Conservation (phyloP, 805 yeast genomes). For the Kazachstania africana region DNA sequence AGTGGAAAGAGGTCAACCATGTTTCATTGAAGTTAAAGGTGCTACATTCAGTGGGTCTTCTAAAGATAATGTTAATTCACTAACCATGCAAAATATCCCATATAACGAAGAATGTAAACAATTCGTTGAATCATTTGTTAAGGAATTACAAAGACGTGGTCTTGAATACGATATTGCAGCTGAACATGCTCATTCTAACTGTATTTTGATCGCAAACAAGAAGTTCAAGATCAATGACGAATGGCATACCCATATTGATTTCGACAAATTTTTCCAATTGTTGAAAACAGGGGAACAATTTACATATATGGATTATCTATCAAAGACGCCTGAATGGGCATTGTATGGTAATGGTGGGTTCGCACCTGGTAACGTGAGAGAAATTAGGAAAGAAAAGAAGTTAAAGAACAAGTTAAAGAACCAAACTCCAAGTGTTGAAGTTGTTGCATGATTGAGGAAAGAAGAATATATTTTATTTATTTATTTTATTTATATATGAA, state of each 20-base stretch:
- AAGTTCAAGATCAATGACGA: constrained; percentile 57
- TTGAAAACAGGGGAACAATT: constrained; percentile 54
- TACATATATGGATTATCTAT: constrained; percentile 67
- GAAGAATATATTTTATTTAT: background rate
- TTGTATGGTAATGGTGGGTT: constrained; percentile 88
- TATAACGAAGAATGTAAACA: constrained; percentile 79
- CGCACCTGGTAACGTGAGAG: constrained; percentile 72
- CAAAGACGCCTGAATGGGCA: constrained; percentile 85
- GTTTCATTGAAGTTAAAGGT: constrained; percentile 86
- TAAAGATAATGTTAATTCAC: constrained; percentile 68
- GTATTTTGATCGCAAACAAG: constrained; percentile 70
- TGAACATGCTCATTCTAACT: constrained; percentile 92
- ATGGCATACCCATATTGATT: constrained; percentile 88
- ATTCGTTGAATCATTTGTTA: constrained; percentile 55
- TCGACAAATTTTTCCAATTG: constrained; percentile 60
- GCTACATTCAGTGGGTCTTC: constrained; percentile 94
- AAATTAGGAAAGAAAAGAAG: constrained; percentile 42
- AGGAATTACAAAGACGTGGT: constrained; percentile 54
- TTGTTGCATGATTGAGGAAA: background rate
- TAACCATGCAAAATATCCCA: constrained; percentile 93
- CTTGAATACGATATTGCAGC: constrained; percentile 76
- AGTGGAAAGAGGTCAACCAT: constrained; percentile 70
- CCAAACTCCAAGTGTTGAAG: background rate
- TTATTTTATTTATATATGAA: constrained; percentile 2
- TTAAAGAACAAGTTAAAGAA: constrained; percentile 12